These are phyloP conservation scores for Phytophthora pluvialis DNA, from an alignment of 352 stramenopile species.

Conservation along the genomic window DNA sequence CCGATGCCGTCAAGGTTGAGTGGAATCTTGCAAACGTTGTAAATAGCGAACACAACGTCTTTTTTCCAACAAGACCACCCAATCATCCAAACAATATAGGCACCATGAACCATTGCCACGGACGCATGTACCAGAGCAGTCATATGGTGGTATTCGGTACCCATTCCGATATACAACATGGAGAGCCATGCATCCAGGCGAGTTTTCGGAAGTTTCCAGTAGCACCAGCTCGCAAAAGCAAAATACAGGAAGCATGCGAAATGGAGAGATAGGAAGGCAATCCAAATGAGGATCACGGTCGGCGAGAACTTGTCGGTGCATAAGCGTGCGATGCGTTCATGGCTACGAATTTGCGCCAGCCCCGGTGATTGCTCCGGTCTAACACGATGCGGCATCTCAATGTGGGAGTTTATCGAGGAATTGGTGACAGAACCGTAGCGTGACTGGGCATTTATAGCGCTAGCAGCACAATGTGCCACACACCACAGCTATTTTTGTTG, in stretches of 20 bases:
- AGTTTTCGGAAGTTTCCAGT: slow-evolving; percentile 36
- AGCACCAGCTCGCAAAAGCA: slow-evolving; percentile 22
- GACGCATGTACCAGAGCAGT: slow-evolving; percentile 19
- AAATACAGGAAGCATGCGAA: slow-evolving; percentile 40
- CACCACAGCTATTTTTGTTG: background rate
- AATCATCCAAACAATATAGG: slow-evolving; percentile 36
- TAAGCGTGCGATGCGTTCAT: slow-evolving; percentile 9
- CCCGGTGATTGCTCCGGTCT: background rate
- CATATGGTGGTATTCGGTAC: slow-evolving; percentile 16
- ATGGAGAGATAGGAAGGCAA: slow-evolving; percentile 31
- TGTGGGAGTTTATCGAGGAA: background rate
- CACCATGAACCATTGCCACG: slow-evolving; percentile 25
- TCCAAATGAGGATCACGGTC: slow-evolving; percentile 18
- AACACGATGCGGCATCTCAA: slow-evolving; percentile 20
- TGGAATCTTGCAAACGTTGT: slow-evolving; percentile 27
- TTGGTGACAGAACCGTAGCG: background rate
- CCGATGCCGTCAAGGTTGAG: background rate
- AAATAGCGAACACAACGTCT: slow-evolving; percentile 30
- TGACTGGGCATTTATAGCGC: slow-evolving; percentile 1
- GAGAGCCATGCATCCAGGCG: slow-evolving; percentile 35
- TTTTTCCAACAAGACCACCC: slow-evolving; percentile 26
- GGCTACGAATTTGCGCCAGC: slow-evolving; percentile 19
- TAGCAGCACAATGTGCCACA: background rate
- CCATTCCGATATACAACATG: slow-evolving; percentile 37
- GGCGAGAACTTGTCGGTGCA: slow-evolving; percentile 28